Conservation (phyloP, 2,329 filamentous ascomycete genomes). For the Daldinia sp. region DNA sequence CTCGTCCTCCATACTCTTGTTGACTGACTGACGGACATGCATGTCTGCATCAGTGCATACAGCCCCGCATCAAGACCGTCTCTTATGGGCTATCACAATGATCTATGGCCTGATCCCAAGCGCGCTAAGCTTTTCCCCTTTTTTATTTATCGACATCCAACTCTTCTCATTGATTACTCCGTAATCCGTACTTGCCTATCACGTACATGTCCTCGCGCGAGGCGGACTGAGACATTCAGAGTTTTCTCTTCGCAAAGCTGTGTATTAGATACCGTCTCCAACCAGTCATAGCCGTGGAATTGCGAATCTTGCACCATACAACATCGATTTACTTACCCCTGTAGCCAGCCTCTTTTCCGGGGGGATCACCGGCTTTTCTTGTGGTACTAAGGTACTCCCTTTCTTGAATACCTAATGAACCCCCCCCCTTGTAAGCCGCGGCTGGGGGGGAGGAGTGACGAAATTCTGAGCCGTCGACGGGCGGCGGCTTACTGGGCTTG, state of each 20-base stretch:
- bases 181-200: conserved; percentile 26
- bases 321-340: conserved; percentile 32
- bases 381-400: conserved; percentile 6
- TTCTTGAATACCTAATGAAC: background rate
- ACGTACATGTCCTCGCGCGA: conserved; percentile 32
- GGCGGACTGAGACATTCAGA: conserved; percentile 30
- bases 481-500: conserved; percentile 36
- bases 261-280: conserved; percentile 24
- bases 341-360: conserved; percentile 33
- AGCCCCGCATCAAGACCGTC: conserved; percentile 50
- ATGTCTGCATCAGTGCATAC: conserved; percentile 44
- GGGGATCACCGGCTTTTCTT: conserved; percentile 38
- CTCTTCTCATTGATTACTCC: conserved; percentile 33
- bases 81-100: conserved; percentile 48
- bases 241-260: conserved; percentile 12
- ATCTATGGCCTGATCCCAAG: conserved; percentile 44
- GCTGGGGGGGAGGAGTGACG: conserved; percentile 22
- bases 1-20: conserved; percentile 20
- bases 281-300: conserved; percentile 21
- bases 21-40: conserved; percentile 42
- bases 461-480: conserved; percentile 33
- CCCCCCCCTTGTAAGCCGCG: conserved; percentile 14
- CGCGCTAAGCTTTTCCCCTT: conserved; percentile 45
- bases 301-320: conserved; percentile 42
- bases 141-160: conserved; percentile 37